A percentile compares a stretch with the other conserved stretches of the same genome.
phyloP scores from a whole-genome alignment of 805 yeast genomes.

The Kluyveromyces lactis region DNA sequence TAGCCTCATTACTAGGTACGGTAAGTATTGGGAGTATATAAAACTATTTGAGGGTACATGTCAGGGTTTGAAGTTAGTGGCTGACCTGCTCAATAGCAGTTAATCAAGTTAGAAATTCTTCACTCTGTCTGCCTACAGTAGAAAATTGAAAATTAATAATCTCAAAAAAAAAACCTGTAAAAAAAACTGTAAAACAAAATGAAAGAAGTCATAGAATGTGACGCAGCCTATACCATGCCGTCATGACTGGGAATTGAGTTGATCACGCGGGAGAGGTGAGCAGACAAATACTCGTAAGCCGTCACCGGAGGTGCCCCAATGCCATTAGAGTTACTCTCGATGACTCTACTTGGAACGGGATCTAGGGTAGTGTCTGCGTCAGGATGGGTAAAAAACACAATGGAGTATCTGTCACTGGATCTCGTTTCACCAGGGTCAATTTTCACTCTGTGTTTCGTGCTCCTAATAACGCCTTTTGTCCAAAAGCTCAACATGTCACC shows the following conservation, averaged over 20 bases:
- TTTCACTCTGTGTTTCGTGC: not conserved
- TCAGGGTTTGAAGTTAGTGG: not conserved
- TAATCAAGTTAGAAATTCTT: not conserved
- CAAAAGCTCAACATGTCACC: not conserved
- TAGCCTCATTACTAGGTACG: not conserved
- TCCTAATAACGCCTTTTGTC: not conserved
- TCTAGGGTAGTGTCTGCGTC: not conserved
- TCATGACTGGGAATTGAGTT: not conserved
- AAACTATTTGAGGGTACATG: conserved; percentile 1
- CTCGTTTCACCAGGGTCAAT: not conserved
- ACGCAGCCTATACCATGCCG: not conserved
- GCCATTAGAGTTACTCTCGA: not conserved
- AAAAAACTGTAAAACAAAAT: not conserved
- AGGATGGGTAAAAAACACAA: not conserved
- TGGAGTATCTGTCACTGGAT: not conserved
- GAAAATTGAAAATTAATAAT: not conserved
- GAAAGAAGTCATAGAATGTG: not conserved
- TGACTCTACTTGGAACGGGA: not conserved
- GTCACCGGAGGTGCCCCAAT: not conserved
- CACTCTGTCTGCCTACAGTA: not conserved
- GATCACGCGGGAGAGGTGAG: not conserved
- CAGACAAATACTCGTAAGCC: not conserved
- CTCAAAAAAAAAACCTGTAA: not conserved
- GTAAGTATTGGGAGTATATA: not conserved
- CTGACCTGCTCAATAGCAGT: not conserved